Conservation (phyloP, 176 grass and related monocot species). For the Canna indica region DNA sequence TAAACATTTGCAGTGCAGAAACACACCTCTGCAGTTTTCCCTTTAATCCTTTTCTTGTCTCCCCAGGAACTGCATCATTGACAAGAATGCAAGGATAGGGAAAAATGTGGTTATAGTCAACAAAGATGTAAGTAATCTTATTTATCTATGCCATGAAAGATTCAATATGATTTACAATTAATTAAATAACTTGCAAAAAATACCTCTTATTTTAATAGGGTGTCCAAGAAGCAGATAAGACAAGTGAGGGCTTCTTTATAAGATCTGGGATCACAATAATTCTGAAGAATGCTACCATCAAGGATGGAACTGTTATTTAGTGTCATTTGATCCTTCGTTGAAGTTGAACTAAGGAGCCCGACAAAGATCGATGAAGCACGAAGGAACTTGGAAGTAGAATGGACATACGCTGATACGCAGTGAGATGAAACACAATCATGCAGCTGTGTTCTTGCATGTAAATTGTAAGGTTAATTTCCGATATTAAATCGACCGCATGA, state of each 20-base stretch:
- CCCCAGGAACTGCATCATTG: conserved; percentile 66
- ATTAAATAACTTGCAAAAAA: no score
- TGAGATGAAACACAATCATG: no score
- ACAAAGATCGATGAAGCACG: no score
- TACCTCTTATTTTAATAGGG: background rate
- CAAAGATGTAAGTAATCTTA: conserved; percentile 37
- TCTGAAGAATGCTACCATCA: conserved; percentile 5
- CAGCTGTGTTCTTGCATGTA: no score
- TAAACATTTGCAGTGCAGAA: background rate
- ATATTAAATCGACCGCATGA: no score
- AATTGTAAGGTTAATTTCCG: no score
- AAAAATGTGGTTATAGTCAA: conserved; percentile 44
- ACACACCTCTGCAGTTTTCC: conserved; percentile 3
- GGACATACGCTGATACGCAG: no score
- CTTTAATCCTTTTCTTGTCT: conserved; percentile 1
- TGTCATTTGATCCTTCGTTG: background rate
- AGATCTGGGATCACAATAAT: conserved; percentile 6
- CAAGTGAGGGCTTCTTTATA: conserved; percentile 10
- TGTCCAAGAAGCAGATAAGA: conserved; percentile 8
- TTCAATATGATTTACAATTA: no score
- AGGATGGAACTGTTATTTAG: conserved; percentile 3
- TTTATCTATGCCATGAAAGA: no score
- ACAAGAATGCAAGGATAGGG: conserved; percentile 67
- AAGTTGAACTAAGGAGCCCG: no score
- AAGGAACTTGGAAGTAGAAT: no score